A percentile compares a stretch with the other conserved stretches of the same genome.
phyloP scores from a whole-genome alignment of 2,329 filamentous ascomycete genomes.

The Penicillium sp. region DNA sequence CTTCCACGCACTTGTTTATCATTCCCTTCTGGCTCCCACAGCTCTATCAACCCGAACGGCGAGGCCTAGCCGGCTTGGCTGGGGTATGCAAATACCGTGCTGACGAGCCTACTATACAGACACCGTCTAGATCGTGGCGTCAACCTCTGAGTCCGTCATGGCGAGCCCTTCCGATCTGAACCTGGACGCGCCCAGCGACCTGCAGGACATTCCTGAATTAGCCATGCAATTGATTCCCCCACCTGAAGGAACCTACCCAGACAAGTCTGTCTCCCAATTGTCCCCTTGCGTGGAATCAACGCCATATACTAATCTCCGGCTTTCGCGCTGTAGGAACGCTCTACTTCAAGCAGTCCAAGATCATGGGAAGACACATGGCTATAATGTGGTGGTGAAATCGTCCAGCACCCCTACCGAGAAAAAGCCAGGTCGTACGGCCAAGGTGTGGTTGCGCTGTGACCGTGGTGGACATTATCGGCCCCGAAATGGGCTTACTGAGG shows the following conservation, averaged over 20 bases:
- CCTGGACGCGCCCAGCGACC: conserved; percentile 46
- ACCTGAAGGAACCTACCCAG: conserved; percentile 46
- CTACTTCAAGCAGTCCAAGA: conserved; percentile 43
- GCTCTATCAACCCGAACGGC: conserved; percentile 7
- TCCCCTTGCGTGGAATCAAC: neutral
- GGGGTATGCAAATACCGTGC: conserved; percentile 20
- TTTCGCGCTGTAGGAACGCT: conserved; percentile 27
- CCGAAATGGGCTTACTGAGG: conserved; percentile 46
- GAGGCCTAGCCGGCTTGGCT: neutral
- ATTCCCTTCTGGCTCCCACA: conserved; percentile 13
- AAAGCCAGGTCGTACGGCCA: conserved; percentile 46
- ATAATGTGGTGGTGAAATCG: conserved; percentile 48
- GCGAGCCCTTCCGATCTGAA: conserved; percentile 45
- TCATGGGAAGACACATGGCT: conserved; percentile 45
- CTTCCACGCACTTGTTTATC: conserved; percentile 42
- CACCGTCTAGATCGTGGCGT: conserved; percentile 16
- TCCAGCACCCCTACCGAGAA: conserved; percentile 47
- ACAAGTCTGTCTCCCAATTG: conserved; percentile 33
- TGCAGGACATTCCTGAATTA: conserved; percentile 46
- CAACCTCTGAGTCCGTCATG: conserved; percentile 31
- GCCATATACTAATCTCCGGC: conserved; percentile 8
- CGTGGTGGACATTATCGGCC: conserved; percentile 47
- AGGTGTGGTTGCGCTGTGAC: conserved; percentile 47
- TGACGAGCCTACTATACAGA: conserved; percentile 14
- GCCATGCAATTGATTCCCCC: conserved; percentile 44